A percentile compares a stretch with the other conserved stretches of the same genome.
Evolutionary conservation across 805 yeast species (phyloP).

Genomic region (Metschnikowia dekortorum): DNA sequence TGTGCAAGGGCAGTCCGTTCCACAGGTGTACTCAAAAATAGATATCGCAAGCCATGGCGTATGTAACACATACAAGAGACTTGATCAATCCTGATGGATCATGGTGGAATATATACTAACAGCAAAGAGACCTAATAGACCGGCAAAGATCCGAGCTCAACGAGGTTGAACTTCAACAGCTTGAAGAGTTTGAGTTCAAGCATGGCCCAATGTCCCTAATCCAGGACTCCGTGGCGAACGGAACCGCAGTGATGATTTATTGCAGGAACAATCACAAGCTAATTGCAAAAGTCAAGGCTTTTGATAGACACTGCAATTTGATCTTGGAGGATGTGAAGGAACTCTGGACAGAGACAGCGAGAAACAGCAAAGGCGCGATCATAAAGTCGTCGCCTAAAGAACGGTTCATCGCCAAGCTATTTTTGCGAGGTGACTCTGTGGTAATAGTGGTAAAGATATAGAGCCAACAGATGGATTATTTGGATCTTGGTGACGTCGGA

Average conservation of each 20-base stretch:
- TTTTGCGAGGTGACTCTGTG: slow-evolving; percentile 93
- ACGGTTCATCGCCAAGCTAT: slow-evolving; percentile 83
- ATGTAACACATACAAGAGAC: slow-evolving; percentile 5
- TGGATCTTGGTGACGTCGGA: no score
- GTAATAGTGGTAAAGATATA: slow-evolving; percentile 64
- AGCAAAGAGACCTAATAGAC: slow-evolving; percentile 56
- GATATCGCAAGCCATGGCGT: slow-evolving; percentile 15
- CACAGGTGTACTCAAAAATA: not conserved
- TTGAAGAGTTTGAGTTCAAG: slow-evolving; percentile 85
- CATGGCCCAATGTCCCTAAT: slow-evolving; percentile 89
- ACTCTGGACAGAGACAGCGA: slow-evolving; percentile 64
- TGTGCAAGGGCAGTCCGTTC: not conserved
- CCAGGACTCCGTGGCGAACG: slow-evolving; percentile 73
- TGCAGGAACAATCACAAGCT: slow-evolving; percentile 91
- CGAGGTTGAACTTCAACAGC: slow-evolving; percentile 68
- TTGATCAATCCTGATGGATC: not conserved
- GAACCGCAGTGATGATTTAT: slow-evolving; percentile 77
- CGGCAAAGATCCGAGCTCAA: slow-evolving; percentile 77
- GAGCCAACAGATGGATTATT: not conserved
- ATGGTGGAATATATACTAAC: slow-evolving; percentile 23
- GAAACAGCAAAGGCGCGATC: slow-evolving; percentile 63
- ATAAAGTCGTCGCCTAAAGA: slow-evolving; percentile 59
- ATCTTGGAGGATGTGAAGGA: slow-evolving; percentile 90
- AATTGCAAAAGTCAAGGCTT: slow-evolving; percentile 85
- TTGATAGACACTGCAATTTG: slow-evolving; percentile 94